A percentile compares a stretch with the other conserved stretches of the same genome.
phyloP scores from a whole-genome alignment of 495 filamentous ascomycete genomes.

The Pyrenula aspistea region DNA sequence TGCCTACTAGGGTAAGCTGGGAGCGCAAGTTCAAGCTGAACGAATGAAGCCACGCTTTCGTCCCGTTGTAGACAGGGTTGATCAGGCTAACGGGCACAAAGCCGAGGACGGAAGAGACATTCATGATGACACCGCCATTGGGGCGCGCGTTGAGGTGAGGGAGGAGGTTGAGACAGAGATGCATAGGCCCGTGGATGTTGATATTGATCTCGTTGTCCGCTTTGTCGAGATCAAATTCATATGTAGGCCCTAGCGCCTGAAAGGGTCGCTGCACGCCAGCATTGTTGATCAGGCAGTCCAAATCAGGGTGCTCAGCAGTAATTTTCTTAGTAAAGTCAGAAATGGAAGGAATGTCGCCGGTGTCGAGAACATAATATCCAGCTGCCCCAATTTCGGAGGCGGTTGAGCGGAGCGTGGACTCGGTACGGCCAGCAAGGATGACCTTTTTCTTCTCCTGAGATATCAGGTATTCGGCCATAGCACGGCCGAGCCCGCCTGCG shows the following conservation, averaged over 20 bases:
- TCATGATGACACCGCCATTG: slow-evolving; percentile 23
- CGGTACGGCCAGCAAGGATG: slow-evolving; percentile 28
- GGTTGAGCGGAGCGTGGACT: slow-evolving; percentile 24
- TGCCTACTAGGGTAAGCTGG: slow-evolving; percentile 18
- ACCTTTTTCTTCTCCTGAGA: slow-evolving; percentile 30
- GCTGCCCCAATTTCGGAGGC: slow-evolving; percentile 23
- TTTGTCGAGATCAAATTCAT: slow-evolving; percentile 16
- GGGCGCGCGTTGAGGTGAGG: slow-evolving; percentile 24
- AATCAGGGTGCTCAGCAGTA: slow-evolving; percentile 25
- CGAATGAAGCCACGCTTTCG: slow-evolving; percentile 36
- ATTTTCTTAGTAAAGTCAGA: slow-evolving; percentile 22
- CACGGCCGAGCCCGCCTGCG: slow-evolving; percentile 32
- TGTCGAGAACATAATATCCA: slow-evolving; percentile 31
- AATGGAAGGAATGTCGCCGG: slow-evolving; percentile 20
- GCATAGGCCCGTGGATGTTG: slow-evolving; percentile 37
- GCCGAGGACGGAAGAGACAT: slow-evolving; percentile 32
- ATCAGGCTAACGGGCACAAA: slow-evolving; percentile 27
- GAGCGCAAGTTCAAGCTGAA: slow-evolving; percentile 32
- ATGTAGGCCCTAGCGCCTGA: slow-evolving; percentile 3
- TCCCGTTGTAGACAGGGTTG: slow-evolving; percentile 37
- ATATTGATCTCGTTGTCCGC: slow-evolving; percentile 37
- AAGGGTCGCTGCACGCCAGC: slow-evolving; percentile 17
- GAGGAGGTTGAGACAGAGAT: slow-evolving; percentile 27
- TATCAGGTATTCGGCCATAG: slow-evolving; percentile 27
- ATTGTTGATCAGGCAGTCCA: slow-evolving; percentile 32